These are phyloP conservation scores for Giardia muris DNA, from an alignment of 208 protist species.

Conservation along the genomic window DNA sequence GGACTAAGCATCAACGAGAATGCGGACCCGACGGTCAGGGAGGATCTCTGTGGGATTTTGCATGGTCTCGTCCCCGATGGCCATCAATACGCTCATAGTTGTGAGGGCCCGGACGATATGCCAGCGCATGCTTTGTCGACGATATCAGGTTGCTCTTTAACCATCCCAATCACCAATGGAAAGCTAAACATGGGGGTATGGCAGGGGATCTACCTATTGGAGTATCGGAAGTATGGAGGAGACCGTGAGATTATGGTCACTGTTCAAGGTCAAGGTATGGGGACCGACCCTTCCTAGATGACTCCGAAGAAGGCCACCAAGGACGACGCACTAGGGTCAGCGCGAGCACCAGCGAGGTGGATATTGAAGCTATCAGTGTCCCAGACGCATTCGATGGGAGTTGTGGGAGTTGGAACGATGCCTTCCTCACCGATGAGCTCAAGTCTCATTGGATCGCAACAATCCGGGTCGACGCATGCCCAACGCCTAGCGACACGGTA, in stretches of 20 bases:
- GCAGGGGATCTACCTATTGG: conserved; percentile 16
- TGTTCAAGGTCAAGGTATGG: too few relatives aligned
- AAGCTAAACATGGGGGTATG: not conserved
- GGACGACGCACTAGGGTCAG: not conserved
- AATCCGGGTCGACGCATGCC: not conserved
- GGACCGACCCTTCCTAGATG: not conserved
- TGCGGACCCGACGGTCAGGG: conserved; percentile 7
- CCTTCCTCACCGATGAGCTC: too few relatives aligned
- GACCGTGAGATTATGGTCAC: conserved; percentile 23
- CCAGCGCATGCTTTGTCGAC: not conserved
- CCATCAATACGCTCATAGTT: not conserved
- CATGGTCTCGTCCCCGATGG: not conserved
- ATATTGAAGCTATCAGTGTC: not conserved
- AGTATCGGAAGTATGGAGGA: conserved; percentile 20
- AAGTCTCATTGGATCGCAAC: too few relatives aligned
- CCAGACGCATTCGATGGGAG: not conserved
- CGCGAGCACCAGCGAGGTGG: not conserved
- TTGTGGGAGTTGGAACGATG: not conserved
- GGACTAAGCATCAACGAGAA: conserved; percentile 20
- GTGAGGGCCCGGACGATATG: conserved; percentile 25
- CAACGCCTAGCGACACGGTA: not conserved
- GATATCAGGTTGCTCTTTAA: not conserved
- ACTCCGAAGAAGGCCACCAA: not conserved
- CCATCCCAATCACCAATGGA: not conserved
- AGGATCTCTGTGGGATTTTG: not conserved